Conservation (phyloP, 257 asterid genomes). For the Avicennia marina region DNA sequence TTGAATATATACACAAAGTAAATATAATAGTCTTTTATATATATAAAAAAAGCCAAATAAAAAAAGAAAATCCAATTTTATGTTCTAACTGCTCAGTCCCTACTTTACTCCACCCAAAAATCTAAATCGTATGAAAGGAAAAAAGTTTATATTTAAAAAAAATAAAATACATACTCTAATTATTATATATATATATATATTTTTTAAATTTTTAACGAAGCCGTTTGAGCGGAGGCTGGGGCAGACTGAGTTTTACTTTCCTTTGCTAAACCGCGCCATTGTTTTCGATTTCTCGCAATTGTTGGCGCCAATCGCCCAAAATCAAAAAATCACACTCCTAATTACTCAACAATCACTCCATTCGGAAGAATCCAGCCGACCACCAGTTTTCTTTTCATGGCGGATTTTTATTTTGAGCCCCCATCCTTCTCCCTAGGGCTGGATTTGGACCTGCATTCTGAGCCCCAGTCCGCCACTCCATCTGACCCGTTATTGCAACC, state of each 20-base stretch:
- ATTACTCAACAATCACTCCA: neutral
- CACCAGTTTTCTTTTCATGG: constrained; percentile 29
- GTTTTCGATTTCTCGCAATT: neutral
- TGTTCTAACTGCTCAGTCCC: too few species aligned
- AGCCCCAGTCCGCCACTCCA: constrained; percentile 23
- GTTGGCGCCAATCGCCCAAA: constrained; percentile 20
- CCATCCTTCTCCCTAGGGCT: constrained; percentile 37
- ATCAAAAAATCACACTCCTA: neutral
- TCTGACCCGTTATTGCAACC: constrained; percentile 22
- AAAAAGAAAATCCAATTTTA: too few species aligned
- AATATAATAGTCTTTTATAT: too few species aligned
- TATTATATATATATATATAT: too few species aligned
- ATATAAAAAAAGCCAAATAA: too few species aligned
- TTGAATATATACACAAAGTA: too few species aligned
- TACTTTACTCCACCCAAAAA: too few species aligned
- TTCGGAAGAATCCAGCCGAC: neutral
- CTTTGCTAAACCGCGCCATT: constrained; percentile 12
- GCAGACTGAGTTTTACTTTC: neutral
- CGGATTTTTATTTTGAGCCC: constrained; percentile 54
- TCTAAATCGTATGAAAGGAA: too few species aligned
- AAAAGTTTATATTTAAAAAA: too few species aligned
- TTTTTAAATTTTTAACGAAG: too few species aligned
- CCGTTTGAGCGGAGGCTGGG: neutral
- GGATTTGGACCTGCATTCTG: constrained; percentile 60
- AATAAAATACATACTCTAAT: too few species aligned